Base-by-base conservation (phyloP, 805 yeast species). In the Candida oleophila region DNA sequence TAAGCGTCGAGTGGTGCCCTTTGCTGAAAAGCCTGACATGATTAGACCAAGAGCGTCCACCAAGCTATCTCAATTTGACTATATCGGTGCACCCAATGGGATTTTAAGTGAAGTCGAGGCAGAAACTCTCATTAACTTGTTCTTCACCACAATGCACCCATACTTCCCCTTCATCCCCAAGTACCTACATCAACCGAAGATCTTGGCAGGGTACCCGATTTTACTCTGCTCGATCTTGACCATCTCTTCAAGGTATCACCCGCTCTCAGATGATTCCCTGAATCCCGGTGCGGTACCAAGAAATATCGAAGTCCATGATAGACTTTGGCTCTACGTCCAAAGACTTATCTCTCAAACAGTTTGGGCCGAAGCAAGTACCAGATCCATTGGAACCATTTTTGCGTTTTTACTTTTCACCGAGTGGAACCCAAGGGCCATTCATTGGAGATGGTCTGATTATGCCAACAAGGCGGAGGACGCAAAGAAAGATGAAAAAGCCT, bases 361-460 rank as follows among this genome's bases (percentile, higher is more conserved):
- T 3, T 90, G 96, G 97, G 96, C 96, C 1, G 96, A 89, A 60
- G 94, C 96, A 0, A 83, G 88, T 48, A 87, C 94, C 4, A 70
- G 96, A 51, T 85, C 94, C 0, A 79, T 90, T 2, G 97, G 96
- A 1, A 89, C 97, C 0, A 83, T 90, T 4, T 75, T 87, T 49
- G 91, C 97, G 0, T 88, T 91, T 59, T 65, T 91, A 42, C 69
- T 91, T 15, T 85, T 89, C 55, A 87, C 96, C 0, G 97, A 92
- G 63, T 91, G 98, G 98, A 89, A 90, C 55, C 97, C 97, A 3
- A 71, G 96, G 45, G 96, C 96, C 2, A 89, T 90, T 49, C 97
- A 90, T 63, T 85, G 90, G 85, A 69, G 89, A 53, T 81, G 92
- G 87, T 68, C 82, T 0, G 96, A 91, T 65, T 87, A 89, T 65